phyloP scores from a whole-genome alignment of 805 yeast genomes.

The Cyberlindnera petersonii region DNA sequence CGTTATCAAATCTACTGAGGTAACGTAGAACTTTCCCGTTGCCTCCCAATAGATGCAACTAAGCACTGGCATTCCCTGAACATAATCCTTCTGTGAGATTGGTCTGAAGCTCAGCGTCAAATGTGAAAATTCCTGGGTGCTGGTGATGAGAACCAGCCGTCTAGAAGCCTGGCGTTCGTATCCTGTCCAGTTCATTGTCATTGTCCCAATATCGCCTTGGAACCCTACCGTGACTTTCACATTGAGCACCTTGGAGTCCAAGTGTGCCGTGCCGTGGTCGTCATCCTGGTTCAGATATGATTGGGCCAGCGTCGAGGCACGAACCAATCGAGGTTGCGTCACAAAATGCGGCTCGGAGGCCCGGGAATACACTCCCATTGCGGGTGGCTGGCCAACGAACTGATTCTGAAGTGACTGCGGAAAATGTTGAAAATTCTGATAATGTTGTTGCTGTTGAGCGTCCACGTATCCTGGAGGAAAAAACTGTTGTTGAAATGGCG shows the following conservation, averaged over 20 bases:
- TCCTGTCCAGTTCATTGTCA: conserved; percentile 44
- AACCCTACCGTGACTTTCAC: conserved; percentile 19
- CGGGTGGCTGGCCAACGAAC: not conserved
- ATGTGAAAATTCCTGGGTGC: conserved; percentile 33
- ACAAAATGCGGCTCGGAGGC: conserved; percentile 11
- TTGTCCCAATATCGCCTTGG: conserved; percentile 18
- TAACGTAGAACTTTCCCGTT: conserved; percentile 46
- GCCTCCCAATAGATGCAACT: conserved; percentile 59
- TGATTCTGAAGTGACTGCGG: not conserved
- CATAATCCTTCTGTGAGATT: conserved; percentile 34
- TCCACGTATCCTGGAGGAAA: not conserved
- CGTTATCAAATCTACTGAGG: conserved; percentile 60
- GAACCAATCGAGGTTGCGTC: conserved; percentile 14
- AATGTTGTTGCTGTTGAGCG: conserved; percentile 1
- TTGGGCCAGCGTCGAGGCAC: conserved; percentile 13
- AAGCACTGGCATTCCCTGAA: conserved; percentile 41
- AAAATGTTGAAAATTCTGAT: not conserved
- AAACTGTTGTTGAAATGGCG: not conserved
- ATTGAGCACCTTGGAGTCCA: conserved; percentile 5
- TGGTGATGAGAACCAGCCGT: conserved; percentile 45
- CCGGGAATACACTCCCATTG: conserved; percentile 5
- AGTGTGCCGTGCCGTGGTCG: not conserved
- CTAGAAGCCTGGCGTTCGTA: conserved; percentile 41
- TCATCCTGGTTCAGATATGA: conserved; percentile 1
- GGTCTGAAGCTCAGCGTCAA: conserved; percentile 38